These are phyloP conservation scores for Podospora bellae-mahoneyi DNA, from an alignment of 495 filamentous ascomycete species.

Conservation along the genomic window DNA sequence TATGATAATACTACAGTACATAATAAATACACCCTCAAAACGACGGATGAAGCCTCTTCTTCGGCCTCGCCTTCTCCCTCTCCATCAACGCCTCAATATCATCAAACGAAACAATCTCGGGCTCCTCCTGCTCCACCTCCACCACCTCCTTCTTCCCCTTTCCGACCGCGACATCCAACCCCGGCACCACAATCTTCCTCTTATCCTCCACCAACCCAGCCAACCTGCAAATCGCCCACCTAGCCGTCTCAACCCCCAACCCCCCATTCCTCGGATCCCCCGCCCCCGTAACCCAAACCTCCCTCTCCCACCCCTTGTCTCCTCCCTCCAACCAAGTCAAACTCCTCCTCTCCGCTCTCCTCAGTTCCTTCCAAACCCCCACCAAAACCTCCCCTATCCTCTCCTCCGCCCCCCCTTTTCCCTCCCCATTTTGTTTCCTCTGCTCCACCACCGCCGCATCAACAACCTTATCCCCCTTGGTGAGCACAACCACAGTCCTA, in stretches of 20 bases:
- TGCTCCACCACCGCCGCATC: constrained; percentile 30
- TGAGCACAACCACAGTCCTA: constrained; percentile 74
- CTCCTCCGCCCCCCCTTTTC: constrained; percentile 20
- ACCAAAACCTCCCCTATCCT: constrained; percentile 36
- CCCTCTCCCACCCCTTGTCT: constrained; percentile 43
- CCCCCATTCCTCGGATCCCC: constrained; percentile 32
- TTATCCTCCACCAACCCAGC: constrained; percentile 37
- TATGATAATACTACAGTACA: no score
- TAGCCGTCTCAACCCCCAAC: constrained; percentile 33
- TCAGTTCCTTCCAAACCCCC: constrained; percentile 37
- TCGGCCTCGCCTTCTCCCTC: background rate
- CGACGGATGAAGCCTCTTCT: constrained; percentile 1
- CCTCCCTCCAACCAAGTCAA: constrained; percentile 28
- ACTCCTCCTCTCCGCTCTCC: constrained; percentile 32
- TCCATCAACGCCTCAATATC: constrained; percentile 16
- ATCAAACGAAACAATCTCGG: constrained; percentile 33
- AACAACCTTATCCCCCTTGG: constrained; percentile 67
- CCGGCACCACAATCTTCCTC: constrained; percentile 10
- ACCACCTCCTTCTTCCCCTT: constrained; percentile 7
- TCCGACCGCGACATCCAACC: constrained; percentile 9
- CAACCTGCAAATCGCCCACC: constrained; percentile 41
- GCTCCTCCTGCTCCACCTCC: constrained; percentile 4
- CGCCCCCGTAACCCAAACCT: constrained; percentile 49
- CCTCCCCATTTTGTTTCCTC: constrained; percentile 14
- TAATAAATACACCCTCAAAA: constrained; percentile 1